A percentile compares a stretch with the other conserved stretches of the same genome.
These are phyloP conservation scores for Sodiomyces alkalinus DNA, from an alignment of 2,329 filamentous ascomycete genomes.

Conservation along the genomic window DNA sequence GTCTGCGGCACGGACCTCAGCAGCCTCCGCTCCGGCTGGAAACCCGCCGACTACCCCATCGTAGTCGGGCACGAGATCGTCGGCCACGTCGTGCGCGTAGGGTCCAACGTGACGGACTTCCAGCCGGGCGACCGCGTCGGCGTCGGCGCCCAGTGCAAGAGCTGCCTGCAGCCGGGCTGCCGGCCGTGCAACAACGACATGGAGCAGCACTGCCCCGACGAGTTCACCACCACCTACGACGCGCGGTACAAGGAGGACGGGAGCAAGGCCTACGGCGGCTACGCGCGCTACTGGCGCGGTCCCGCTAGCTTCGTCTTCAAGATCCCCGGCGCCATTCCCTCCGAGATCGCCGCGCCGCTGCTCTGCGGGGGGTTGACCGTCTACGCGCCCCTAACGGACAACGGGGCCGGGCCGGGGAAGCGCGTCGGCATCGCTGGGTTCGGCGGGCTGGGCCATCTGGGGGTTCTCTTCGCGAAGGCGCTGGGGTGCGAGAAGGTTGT, in stretches of 20 bases:
- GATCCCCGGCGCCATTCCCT: constrained; percentile 1
- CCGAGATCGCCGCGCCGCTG: constrained; percentile 2
- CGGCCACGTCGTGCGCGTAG: constrained; percentile 52
- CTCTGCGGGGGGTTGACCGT: constrained; percentile 12
- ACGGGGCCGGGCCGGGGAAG: constrained; percentile 14
- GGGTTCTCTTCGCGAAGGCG: constrained; percentile 9
- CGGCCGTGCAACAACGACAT: constrained; percentile 50
- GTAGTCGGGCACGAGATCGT: constrained; percentile 38
- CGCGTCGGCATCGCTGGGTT: constrained; percentile 11
- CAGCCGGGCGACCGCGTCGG: constrained; percentile 50
- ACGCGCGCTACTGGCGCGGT: constrained; percentile 35
- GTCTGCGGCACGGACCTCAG: constrained; percentile 50
- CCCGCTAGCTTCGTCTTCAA: constrained; percentile 25
- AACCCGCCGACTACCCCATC: constrained; percentile 12
- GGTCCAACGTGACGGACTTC: constrained; percentile 45
- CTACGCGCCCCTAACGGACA: constrained; percentile 10
- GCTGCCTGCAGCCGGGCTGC: constrained; percentile 41
- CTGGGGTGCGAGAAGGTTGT: constrained; percentile 3
- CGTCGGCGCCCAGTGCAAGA: constrained; percentile 52
- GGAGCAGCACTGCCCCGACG: constrained; percentile 53
- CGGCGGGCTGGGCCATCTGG: constrained; percentile 12
- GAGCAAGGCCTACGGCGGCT: constrained; percentile 47
- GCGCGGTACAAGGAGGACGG: constrained; percentile 42
- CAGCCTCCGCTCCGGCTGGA: constrained; percentile 39
- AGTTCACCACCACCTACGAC: constrained; percentile 46